Base-by-base conservation (phyloP, 768 basidiomycete species). In the Leucosporidium yakuticum region DNA sequence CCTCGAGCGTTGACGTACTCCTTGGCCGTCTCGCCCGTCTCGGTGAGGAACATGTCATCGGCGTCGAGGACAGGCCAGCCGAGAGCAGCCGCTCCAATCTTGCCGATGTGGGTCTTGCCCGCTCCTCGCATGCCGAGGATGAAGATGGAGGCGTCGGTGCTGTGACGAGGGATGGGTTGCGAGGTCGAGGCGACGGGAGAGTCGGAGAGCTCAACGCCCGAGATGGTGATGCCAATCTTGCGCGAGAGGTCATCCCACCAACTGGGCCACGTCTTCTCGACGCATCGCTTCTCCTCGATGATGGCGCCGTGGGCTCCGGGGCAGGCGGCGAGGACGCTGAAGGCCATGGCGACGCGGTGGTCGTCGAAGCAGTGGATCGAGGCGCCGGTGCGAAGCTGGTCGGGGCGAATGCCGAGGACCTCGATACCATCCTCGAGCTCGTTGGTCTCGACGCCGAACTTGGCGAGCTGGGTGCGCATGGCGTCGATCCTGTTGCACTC, bases 181-280 rank as follows among this genome's bases (percentile, higher is more conserved):
- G 55, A 36, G n/a, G 64, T 67, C 49, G 68, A 55, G 21, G 67
- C 80, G 31, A 81, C 77, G 9, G 82, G 77, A 12, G 80, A 76
- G 48, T 77, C 67, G 36, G 78, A 77, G 19, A 94, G 80, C 70
- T 97, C 91, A 51, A 91, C 86, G 25, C 95, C 96, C 75, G 88
- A 85, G 36, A 92, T 88, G 58, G 85, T 82, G 67, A 98, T 83
- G 17, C 95, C 95, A 62, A 98, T 92, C 92, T 96, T 96, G 81
- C 91, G 93, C 77, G 90, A 85, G 31, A 99, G 82, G 78, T 98
- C 96, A 77, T 98, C 96, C 94, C 95, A 99, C 91, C 94, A 99
- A 77, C 93, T 94, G 0, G 96, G 96, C 95, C 95, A 99, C 0
- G 95, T 99, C 84, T 99, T 99, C 80, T 95, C 95, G 39, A 99